Conservation (phyloP, 2,329 filamentous ascomycete species). For the Colletotrichum melonis region DNA sequence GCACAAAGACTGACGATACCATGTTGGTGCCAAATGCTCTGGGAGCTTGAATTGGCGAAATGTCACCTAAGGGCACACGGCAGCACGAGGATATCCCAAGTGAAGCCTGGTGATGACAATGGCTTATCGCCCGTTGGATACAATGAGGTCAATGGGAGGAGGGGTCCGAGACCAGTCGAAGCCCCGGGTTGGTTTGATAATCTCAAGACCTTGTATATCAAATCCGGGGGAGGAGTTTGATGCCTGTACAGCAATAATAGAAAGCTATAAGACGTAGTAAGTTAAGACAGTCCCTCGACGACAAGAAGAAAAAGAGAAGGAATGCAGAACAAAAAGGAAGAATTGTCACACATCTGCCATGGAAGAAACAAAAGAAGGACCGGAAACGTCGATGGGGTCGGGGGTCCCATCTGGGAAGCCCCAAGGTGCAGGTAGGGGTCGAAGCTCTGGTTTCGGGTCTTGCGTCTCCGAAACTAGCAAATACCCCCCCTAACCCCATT, state of each 20-base stretch:
- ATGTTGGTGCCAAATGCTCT: conserved; percentile 37
- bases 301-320: background rate
- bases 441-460: conserved; percentile 31
- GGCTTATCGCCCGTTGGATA: background rate
- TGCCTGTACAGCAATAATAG: background rate
- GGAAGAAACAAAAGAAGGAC: conserved; percentile 28
- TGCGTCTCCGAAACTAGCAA: conserved; percentile 30
- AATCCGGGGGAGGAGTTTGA: background rate
- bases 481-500: conserved; percentile 10
- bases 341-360: background rate
- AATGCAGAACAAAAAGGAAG: background rate
- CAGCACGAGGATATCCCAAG: background rate
- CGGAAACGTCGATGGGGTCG: conserved; percentile 19
- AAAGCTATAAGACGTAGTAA: no score
- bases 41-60: background rate
- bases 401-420: background rate
- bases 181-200: background rate
- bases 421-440: background rate
- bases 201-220: background rate
- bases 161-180: background rate
- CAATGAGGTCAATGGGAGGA: background rate
- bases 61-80: background rate
- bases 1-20: conserved; percentile 50
- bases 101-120: background rate
- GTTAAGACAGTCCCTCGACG: background rate